Evolutionary conservation across 192 early-diverging fungal genomes (phyloP).

Genomic region (Backusella liffmaniae): DNA sequence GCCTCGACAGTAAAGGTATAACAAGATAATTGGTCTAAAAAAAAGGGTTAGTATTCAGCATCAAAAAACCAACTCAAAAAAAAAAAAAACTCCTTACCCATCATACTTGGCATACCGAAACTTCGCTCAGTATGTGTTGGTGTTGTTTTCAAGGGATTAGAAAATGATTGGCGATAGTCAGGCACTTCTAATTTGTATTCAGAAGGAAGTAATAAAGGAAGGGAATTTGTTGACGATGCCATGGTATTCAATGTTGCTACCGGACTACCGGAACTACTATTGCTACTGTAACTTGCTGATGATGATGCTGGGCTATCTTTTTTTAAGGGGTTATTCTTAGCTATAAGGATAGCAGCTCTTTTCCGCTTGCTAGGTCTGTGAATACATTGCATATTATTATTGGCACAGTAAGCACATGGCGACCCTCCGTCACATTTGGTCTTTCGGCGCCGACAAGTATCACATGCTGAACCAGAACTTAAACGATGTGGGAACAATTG

Average conservation of each 20-base stretch:
- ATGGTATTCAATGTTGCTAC: neutral
- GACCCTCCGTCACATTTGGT: slow-evolving; percentile 39
- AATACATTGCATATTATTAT: slow-evolving; percentile 29
- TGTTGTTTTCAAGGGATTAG: neutral
- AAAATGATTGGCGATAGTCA: neutral
- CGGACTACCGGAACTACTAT: neutral
- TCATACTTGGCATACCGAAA: neutral
- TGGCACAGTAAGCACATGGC: slow-evolving; percentile 35
- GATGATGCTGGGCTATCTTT: neutral
- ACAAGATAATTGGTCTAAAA: slow-evolving; percentile 7
- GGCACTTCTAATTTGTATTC: neutral
- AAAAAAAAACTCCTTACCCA: neutral
- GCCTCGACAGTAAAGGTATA: slow-evolving; percentile 12
- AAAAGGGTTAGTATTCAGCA: neutral
- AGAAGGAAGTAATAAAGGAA: neutral
- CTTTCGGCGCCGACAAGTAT: slow-evolving; percentile 37
- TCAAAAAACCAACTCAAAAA: neutral
- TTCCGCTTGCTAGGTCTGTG: slow-evolving; percentile 17
- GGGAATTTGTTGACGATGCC: neutral
- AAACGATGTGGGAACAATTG: slow-evolving; percentile 22
- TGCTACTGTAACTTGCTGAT: neutral
- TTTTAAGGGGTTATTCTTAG: neutral
- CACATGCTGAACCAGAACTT: slow-evolving; percentile 40
- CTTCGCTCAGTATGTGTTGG: neutral
- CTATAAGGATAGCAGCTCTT: neutral